Evolutionary conservation across 2,329 filamentous ascomycete species (phyloP).

Genomic region (Microdochium bolleyi): DNA sequence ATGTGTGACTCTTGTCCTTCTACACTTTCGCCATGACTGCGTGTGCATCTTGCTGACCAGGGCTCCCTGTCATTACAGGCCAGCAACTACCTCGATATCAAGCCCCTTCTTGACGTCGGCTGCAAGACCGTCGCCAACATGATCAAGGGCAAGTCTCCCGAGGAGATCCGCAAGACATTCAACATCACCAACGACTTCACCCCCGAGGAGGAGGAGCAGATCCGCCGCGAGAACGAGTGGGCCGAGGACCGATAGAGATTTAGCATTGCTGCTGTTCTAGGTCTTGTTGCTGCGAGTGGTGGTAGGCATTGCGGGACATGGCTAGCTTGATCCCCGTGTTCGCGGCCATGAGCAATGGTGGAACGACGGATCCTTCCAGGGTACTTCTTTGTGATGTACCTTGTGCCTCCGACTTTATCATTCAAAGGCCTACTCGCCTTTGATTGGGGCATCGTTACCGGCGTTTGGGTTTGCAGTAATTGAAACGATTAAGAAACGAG

Average conservation of each 20-base stretch:
- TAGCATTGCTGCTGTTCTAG: neutral
- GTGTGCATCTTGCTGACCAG: conserved; percentile 12
- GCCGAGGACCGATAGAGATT: conserved; percentile 65
- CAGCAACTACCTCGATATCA: conserved; percentile 98
- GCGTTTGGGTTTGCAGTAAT: too few relatives aligned
- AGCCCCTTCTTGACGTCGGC: conserved; percentile 91
- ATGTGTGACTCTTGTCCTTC: conserved; percentile 26
- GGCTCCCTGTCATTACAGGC: conserved; percentile 44
- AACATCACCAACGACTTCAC: conserved; percentile 99
- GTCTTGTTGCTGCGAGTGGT: too few relatives aligned
- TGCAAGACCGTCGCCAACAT: conserved; percentile 99
- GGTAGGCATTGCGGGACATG: too few relatives aligned
- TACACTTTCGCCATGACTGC: neutral
- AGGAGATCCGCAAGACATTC: conserved; percentile 99
- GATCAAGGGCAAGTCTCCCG: conserved; percentile 99
- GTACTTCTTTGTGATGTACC: too few relatives aligned
- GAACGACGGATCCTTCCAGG: neutral
- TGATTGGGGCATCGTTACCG: too few relatives aligned
- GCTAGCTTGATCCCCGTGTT: too few relatives aligned
- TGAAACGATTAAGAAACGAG: too few relatives aligned
- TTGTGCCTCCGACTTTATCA: neutral
- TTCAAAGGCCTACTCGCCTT: neutral
- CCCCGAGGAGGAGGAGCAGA: conserved; percentile 97
- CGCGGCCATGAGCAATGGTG: too few relatives aligned
- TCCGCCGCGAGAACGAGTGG: conserved; percentile 86